Evolutionary conservation across 176 grass and related monocot genomes (phyloP), one percentile per base, ranked within the genome.

Genomic region (Cocos nucifera): DNA sequence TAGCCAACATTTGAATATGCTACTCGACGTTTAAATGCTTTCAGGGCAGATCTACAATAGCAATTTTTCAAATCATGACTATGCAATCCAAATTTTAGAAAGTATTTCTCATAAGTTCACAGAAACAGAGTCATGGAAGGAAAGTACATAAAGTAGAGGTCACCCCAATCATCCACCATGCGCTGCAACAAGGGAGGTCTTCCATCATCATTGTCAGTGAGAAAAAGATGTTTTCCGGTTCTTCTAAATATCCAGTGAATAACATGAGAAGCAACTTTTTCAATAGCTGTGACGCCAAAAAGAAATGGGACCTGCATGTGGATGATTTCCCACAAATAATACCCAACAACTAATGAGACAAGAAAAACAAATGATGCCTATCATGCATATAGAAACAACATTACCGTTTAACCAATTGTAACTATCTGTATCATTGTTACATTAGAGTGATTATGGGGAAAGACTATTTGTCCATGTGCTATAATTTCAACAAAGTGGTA

Each of bases 191-290:
- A 58, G 5, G 93, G 87, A 77, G 79, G 84, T 53, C 86, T 92
- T 69, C 84, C 93, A 63, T 89, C 79, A 58, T 89, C 88, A 52
- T 77, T 67, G 62, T 98, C 84, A 32, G 77, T 82, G 54, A 98
- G 67, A 75, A 98, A 98, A 32, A 98, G 73, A 81, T 98, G 93
- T 70, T 84, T 98, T 20, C 93, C 93, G 16, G 93, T 98, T 80
- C 70, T 79, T 92, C 87, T 81, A 57, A 98, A 98, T 78, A 98
- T 98, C 48, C 87, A 80, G 68, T 92, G 87, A 83, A 98, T 92
- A 52, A 98, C 78, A 79, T 28, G 70, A 67, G 77, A 83, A 0
- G 93, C 87, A 64, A 92, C 77, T 35, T 74, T 98, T 76, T 98
- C 93, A 50, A 92, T 74, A 16, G 76, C 87, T 23, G 93, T 78